Percentiles rank a stretch among this genome's conserved stretches.
These are phyloP conservation scores for Citrus australasica DNA, from an alignment of 345 rosid genomes.

Conservation along the genomic window DNA sequence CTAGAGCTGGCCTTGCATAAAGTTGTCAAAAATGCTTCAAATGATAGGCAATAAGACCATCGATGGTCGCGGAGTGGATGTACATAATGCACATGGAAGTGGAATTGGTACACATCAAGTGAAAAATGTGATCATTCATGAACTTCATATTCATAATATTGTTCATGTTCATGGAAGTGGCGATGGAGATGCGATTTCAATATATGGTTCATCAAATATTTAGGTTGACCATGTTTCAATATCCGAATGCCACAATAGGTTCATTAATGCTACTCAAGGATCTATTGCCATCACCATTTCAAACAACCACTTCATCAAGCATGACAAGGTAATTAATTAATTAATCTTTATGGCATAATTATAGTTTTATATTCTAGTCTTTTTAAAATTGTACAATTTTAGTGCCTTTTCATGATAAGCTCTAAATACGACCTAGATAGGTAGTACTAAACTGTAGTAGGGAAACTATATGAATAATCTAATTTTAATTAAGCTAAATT, in stretches of 20 bases:
- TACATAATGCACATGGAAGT: slow-evolving; percentile 59
- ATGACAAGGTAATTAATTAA: not conserved
- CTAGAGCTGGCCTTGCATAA: slow-evolving; percentile 23
- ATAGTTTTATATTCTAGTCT: no score
- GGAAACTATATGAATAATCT: no score
- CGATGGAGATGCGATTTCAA: slow-evolving; percentile 63
- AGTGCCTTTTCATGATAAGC: no score
- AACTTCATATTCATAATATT: slow-evolving; percentile 53
- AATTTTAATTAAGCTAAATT: no score
- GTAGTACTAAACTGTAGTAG: no score
- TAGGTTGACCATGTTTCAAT: slow-evolving; percentile 70
- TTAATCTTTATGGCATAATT: no score
- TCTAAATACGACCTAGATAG: no score
- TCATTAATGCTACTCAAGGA: slow-evolving; percentile 46
- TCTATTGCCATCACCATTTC: not conserved
- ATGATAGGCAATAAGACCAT: slow-evolving; percentile 64
- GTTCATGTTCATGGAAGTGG: slow-evolving; percentile 24
- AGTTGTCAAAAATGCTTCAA: slow-evolving; percentile 50
- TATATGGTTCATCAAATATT: slow-evolving; percentile 54
- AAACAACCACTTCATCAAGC: not conserved
- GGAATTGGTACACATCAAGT: slow-evolving; percentile 58
- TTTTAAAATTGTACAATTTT: no score
- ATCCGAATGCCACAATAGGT: slow-evolving; percentile 39
- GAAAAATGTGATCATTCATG: slow-evolving; percentile 69
- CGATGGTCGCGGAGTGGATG: slow-evolving; percentile 64